Evolutionary conservation across 441 rosid species (phyloP), one percentile per base, ranked within the genome.

Genomic region (Melastoma candidum): DNA sequence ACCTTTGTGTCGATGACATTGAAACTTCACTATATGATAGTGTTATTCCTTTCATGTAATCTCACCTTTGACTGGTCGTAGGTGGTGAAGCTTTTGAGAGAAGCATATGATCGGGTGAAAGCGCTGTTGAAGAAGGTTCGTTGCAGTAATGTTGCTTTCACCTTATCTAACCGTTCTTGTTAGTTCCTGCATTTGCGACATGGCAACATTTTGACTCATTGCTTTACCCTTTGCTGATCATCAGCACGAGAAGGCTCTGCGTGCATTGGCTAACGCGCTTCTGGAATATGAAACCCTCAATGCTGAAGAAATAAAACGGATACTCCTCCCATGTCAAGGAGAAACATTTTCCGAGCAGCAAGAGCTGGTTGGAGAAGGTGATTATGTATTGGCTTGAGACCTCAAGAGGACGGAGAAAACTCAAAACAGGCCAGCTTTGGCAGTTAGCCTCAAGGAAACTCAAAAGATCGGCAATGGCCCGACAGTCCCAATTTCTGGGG

Each of bases 171-270:
- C 22, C 22, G 22, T 17, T 17, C 22, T 17, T 17, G 22, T 17
- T 17, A 17, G 22, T 17, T 17, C 22, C 22, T 17, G 22, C 22
- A 17, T 17, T 17, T 17, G 22, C 22, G 22, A 17, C 22, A 17
- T 17, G 41, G 41, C 41, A 2, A 36, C 41, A 36, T 36, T 36
- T 36, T 36, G 41, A 36, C 41, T 36, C 8, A 9, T 36, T 36
- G 41, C 41, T 36, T 36, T 17, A 36, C 6, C 41, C 41, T 36
- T 29, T 36, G 6, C 41, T 36, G 41, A 36, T 4, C 41, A 36
- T 13, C 86, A 89, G 99, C 97, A 89, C 12, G 96, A 93, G 83
- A 93, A 81, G 80, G 93, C 92, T 57, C 71, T 93, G 61, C 99
- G 85, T 29, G 88, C 83, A 14, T 66, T 89, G 68, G 97, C 97